A percentile compares a stretch with the other conserved stretches of the same genome.
Evolutionary conservation across 2,329 filamentous ascomycete species (phyloP).

Genomic region (Diaporthe sp.): DNA sequence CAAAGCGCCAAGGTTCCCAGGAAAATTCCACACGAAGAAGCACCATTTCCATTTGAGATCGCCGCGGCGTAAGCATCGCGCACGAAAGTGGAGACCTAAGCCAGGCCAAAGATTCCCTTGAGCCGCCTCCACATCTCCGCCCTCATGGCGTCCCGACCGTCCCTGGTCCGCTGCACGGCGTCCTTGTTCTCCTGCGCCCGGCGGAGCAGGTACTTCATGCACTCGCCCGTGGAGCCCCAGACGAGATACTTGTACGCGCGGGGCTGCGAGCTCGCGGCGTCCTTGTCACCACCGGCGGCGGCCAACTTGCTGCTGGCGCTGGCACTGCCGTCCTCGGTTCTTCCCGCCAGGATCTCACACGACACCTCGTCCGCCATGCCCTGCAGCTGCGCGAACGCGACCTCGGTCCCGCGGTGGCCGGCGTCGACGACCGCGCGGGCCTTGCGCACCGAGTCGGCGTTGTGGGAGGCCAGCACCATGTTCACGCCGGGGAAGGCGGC

Average conservation of each 20-base stretch:
- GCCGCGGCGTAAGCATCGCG: not conserved
- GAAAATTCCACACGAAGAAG: too few species aligned
- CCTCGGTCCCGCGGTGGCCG: constrained; percentile 54
- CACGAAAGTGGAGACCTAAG: constrained; percentile 42
- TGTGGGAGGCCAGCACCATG: constrained; percentile 86
- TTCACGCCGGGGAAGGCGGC: constrained; percentile 67
- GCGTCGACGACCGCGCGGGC: constrained; percentile 65
- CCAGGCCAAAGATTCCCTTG: constrained; percentile 56
- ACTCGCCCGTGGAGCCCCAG: constrained; percentile 81
- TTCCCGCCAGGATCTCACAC: constrained; percentile 63
- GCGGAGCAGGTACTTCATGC: constrained; percentile 84
- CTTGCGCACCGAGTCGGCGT: constrained; percentile 76
- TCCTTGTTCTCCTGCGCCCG: constrained; percentile 82
- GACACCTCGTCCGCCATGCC: constrained; percentile 97
- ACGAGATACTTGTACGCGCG: constrained; percentile 76
- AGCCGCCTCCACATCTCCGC: constrained; percentile 70
- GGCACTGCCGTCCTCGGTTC: not conserved
- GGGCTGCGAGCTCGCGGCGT: constrained; percentile 41
- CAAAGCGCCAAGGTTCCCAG: not conserved
- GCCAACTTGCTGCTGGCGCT: not conserved
- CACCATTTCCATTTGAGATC: too few species aligned
- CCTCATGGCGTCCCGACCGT: constrained; percentile 73
- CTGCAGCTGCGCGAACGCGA: constrained; percentile 83
- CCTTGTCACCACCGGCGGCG: constrained; percentile 30
- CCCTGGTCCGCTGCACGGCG: constrained; percentile 73